Percentiles rank a stretch among this genome's conserved stretches.
These are phyloP conservation scores for Podila minutissima DNA, from an alignment of 192 early-diverging fungal species.

Conservation along the genomic window DNA sequence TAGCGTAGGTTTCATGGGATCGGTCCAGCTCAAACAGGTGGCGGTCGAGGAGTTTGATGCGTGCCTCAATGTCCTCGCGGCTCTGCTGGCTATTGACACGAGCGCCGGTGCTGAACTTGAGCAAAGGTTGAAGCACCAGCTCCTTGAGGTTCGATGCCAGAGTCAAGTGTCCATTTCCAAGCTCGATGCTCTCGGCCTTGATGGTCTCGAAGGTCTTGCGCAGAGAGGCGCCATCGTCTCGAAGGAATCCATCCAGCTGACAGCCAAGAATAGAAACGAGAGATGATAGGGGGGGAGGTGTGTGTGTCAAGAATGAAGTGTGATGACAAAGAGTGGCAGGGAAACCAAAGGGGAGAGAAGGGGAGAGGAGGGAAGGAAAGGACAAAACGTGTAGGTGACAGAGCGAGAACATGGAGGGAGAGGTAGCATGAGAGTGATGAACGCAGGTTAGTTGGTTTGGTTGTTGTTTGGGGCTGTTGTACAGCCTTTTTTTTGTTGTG, in stretches of 20 bases:
- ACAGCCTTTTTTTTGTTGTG: neutral
- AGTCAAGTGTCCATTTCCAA: slow-evolving; percentile 55
- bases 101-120: slow-evolving; percentile 55
- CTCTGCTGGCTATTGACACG: slow-evolving; percentile 46
- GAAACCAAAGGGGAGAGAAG: no score
- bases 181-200: slow-evolving; percentile 53
- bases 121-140: slow-evolving; percentile 58
- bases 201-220: slow-evolving; percentile 59
- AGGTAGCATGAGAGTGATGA: no score
- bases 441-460: no score
- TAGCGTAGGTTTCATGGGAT: slow-evolving; percentile 49
- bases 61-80: slow-evolving; percentile 56
- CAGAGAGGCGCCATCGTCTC: slow-evolving; percentile 66
- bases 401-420: no score
- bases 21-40: slow-evolving; percentile 58
- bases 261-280: neutral
- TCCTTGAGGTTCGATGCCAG: slow-evolving; percentile 53
- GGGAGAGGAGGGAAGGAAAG: no score
- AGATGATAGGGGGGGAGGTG: neutral
- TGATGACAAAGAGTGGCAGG: neutral
- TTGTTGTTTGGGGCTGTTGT: no score
- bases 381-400: no score
- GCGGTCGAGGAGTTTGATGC: slow-evolving; percentile 60
- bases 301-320: neutral
- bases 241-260: slow-evolving; percentile 58